phyloP scores from a whole-genome alignment of 176 grass and related monocot genomes.

The Aegilops longissima region DNA sequence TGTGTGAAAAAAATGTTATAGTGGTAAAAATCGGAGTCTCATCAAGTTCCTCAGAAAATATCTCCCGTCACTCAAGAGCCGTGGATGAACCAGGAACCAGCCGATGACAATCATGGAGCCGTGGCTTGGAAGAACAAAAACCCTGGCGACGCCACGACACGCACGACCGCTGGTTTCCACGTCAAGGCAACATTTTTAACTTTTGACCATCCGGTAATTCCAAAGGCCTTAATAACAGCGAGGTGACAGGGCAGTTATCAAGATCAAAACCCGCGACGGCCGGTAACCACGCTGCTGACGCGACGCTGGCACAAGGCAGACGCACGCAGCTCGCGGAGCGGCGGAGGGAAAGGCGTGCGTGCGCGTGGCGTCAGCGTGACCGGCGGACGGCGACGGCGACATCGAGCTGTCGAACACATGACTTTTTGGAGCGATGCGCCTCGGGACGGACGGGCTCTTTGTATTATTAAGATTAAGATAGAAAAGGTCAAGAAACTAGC shows the following conservation, averaged over 20 bases:
- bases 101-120: background rate
- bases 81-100: background rate
- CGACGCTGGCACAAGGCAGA: conserved; percentile 47
- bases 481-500: conserved; percentile 14
- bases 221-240: background rate
- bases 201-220: background rate
- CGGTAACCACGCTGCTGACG: conserved; percentile 8
- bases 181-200: background rate
- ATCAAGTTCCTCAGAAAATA: background rate
- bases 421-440: conserved; percentile 1
- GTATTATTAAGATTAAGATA: background rate
- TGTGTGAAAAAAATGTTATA: background rate
- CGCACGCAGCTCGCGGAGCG: conserved; percentile 17
- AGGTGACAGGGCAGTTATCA: background rate
- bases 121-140: conserved; percentile 39
- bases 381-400: background rate
- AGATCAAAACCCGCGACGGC: background rate
- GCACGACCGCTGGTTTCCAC: background rate
- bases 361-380: conserved; percentile 57
- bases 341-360: background rate
- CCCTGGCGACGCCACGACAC: background rate
- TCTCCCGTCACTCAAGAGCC: background rate
- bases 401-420: background rate
- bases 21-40: background rate
- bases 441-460: background rate